A percentile compares a stretch with the other conserved stretches of the same genome.
Evolutionary conservation across 208 protist genomes (phyloP).

Genomic region (Wallacemonas sp.): DNA sequence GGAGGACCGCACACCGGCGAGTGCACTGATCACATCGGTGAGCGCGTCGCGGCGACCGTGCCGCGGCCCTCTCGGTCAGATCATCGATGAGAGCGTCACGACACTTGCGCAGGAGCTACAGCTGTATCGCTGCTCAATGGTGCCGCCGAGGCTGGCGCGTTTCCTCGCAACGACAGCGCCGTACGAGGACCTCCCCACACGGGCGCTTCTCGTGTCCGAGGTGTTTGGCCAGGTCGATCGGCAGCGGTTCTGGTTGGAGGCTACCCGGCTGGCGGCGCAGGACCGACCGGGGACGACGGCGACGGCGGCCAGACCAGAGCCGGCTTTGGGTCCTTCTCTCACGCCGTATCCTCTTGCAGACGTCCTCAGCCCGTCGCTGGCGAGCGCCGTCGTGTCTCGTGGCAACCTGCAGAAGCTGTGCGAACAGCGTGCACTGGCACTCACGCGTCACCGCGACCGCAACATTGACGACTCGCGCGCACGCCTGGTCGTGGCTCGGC

Average conservation of each 20-base stretch:
- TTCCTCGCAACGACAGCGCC: slow-evolving; percentile 5
- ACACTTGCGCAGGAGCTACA: slow-evolving; percentile 62
- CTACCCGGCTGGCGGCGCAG: slow-evolving; percentile 10
- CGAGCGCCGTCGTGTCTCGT: slow-evolving; percentile 20
- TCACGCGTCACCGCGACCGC: slow-evolving; percentile 26
- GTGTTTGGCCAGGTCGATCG: slow-evolving; percentile 64
- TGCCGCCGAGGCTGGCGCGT: slow-evolving; percentile 34
- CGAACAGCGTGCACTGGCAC: slow-evolving; percentile 38
- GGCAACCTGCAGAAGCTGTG: slow-evolving; percentile 53
- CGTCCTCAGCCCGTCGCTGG: slow-evolving; percentile 42
- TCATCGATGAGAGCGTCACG: slow-evolving; percentile 45
- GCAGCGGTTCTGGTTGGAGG: slow-evolving; percentile 54
- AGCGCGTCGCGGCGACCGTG: slow-evolving; percentile 35
- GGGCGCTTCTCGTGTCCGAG: slow-evolving; percentile 36
- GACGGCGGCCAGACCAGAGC: neutral
- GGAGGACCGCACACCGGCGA: slow-evolving; percentile 16
- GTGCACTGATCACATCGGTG: slow-evolving; percentile 36
- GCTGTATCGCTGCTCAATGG: slow-evolving; percentile 77
- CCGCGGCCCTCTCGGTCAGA: slow-evolving; percentile 77
- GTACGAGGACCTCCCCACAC: slow-evolving; percentile 19
- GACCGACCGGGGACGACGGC: neutral
- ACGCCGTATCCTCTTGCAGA: slow-evolving; percentile 45
- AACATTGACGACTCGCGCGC: slow-evolving; percentile 37
- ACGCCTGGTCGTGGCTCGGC: slow-evolving; percentile 48
- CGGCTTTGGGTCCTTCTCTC: too few species aligned